Evolutionary conservation across 768 basidiomycete genomes (phyloP).

Genomic region (Suillus sp.): DNA sequence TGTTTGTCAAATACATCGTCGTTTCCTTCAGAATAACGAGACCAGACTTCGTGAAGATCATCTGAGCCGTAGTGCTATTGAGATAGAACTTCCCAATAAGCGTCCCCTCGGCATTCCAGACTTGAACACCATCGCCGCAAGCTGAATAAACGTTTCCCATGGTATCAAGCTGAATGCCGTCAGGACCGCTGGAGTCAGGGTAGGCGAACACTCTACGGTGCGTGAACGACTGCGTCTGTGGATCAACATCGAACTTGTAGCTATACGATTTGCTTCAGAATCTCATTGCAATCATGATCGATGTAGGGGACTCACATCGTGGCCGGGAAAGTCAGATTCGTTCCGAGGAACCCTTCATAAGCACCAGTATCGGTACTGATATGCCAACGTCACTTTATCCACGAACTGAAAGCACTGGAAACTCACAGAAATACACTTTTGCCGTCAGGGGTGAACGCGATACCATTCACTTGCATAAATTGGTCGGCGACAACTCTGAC

Average conservation of each 20-base stretch:
- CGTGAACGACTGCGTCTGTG: slow-evolving; percentile 47
- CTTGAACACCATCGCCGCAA: slow-evolving; percentile 53
- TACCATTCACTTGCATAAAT: slow-evolving; percentile 40
- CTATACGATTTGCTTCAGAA: slow-evolving; percentile 34
- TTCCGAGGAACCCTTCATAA: slow-evolving; percentile 19
- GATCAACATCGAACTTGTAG: slow-evolving; percentile 66
- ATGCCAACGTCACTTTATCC: too few species aligned
- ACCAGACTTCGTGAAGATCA: slow-evolving; percentile 16
- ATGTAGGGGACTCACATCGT: slow-evolving; percentile 23
- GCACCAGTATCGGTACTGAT: slow-evolving; percentile 29
- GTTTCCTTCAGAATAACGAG: slow-evolving; percentile 10
- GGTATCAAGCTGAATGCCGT: slow-evolving; percentile 62
- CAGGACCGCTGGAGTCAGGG: slow-evolving; percentile 59
- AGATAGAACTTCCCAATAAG: slow-evolving; percentile 67
- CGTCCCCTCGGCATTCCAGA: slow-evolving; percentile 52
- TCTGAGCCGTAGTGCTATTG: slow-evolving; percentile 8
- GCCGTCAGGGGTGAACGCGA: slow-evolving; percentile 38
- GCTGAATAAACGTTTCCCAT: slow-evolving; percentile 65
- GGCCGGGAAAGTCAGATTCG: slow-evolving; percentile 25
- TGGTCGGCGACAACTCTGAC: slow-evolving; percentile 47
- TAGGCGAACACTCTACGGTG: slow-evolving; percentile 68
- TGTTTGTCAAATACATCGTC: slow-evolving; percentile 11
- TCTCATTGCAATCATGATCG: background rate
- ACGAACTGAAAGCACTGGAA: too few species aligned
- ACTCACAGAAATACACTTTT: slow-evolving; percentile 32